A percentile compares a stretch with the other conserved stretches of the same genome.
These are phyloP conservation scores for Zopfochytrium polystomum DNA, from an alignment of 371 early-diverging fungal genomes.

Conservation along the genomic window DNA sequence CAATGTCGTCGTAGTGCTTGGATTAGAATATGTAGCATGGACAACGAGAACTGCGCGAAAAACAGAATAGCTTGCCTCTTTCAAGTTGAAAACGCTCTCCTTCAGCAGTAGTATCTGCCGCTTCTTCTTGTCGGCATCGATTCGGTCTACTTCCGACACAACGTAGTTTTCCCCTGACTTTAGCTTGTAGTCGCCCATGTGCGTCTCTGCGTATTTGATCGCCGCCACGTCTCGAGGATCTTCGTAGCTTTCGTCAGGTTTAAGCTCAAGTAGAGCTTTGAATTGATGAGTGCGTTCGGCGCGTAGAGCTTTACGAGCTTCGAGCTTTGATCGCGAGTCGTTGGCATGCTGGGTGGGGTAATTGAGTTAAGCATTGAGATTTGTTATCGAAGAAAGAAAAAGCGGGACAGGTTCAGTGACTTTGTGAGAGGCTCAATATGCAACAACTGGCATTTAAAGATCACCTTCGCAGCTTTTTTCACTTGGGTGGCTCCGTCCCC, in stretches of 20 bases:
- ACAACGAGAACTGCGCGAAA: conserved; percentile 13
- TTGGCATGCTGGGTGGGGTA: conserved; percentile 7
- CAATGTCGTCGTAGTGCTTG: background rate
- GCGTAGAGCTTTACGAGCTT: conserved; percentile 50
- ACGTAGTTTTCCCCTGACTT: conserved; percentile 56
- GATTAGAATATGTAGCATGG: background rate
- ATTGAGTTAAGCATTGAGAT: too few relatives aligned
- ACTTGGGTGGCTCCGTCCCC: conserved; percentile 5
- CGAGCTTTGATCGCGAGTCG: conserved; percentile 46
- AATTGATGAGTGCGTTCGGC: conserved; percentile 42
- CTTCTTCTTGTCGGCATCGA: conserved; percentile 58
- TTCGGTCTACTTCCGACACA: conserved; percentile 56
- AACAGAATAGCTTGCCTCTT: conserved; percentile 38
- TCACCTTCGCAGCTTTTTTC: background rate
- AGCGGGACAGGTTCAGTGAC: too few relatives aligned
- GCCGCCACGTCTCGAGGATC: conserved; percentile 54
- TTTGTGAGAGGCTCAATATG: too few relatives aligned
- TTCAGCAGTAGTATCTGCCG: conserved; percentile 49
- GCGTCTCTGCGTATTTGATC: conserved; percentile 49
- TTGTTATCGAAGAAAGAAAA: too few relatives aligned
- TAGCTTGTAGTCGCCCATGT: conserved; percentile 62
- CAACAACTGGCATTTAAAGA: too few relatives aligned
- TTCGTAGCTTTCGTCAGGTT: conserved; percentile 55
- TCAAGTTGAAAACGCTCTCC: conserved; percentile 43
- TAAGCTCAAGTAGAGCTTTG: conserved; percentile 51